phyloP scores from a whole-genome alignment of 2,329 filamentous ascomycete genomes.

The Ceratocystis alfenasii region DNA sequence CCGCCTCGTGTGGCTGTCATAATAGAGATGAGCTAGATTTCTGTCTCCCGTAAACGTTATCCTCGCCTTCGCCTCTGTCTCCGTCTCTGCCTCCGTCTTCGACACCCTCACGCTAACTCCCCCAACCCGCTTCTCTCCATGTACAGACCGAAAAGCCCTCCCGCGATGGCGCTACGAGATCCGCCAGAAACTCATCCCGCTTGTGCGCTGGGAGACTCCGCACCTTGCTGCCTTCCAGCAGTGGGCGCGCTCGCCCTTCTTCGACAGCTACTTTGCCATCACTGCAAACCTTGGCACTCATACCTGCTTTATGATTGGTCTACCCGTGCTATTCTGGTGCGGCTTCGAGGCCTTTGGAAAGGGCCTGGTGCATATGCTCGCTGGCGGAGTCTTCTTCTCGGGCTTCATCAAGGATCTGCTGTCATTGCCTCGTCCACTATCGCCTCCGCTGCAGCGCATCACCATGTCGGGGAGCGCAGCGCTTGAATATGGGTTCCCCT shows the following conservation, averaged over 20 bases:
- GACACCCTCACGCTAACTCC: background rate
- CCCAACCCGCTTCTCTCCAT: background rate
- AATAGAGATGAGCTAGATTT: too few relatives aligned
- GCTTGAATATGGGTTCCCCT: conserved; percentile 93
- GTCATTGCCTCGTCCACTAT: conserved; percentile 82
- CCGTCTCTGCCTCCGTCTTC: conserved; percentile 9
- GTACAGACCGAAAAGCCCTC: conserved; percentile 64
- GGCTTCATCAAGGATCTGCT: conserved; percentile 91
- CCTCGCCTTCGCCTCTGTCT: conserved; percentile 1
- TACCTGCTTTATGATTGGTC: conserved; percentile 94
- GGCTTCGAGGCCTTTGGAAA: conserved; percentile 75
- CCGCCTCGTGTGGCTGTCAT: too few relatives aligned
- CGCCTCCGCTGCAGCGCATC: conserved; percentile 82
- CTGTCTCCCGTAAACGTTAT: background rate
- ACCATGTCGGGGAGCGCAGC: conserved; percentile 95
- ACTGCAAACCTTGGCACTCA: conserved; percentile 94
- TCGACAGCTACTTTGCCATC: conserved; percentile 94
- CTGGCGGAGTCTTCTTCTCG: conserved; percentile 70
- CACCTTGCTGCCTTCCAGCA: conserved; percentile 82
- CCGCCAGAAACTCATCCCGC: conserved; percentile 68
- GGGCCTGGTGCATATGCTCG: conserved; percentile 66
- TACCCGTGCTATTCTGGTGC: conserved; percentile 95
- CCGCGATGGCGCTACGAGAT: conserved; percentile 80
- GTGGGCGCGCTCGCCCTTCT: conserved; percentile 62
- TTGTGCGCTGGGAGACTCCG: conserved; percentile 89